Evolutionary conservation across 129 eudicot genomes (phyloP).

Genomic region (Pulicaria dysenterica): DNA sequence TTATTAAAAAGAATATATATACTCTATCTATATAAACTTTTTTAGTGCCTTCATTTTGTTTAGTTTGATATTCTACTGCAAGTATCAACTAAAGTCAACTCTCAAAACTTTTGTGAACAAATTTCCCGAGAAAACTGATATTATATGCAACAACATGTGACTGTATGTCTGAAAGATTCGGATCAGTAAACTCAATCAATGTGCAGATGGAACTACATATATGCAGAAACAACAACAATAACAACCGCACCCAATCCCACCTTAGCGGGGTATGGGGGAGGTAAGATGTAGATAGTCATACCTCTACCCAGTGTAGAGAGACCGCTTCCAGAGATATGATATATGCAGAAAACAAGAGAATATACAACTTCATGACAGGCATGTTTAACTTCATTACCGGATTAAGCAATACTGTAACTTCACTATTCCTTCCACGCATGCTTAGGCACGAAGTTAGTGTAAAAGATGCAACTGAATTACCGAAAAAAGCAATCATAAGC

Average conservation of each 20-base stretch:
- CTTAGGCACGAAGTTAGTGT: conserved; percentile 1
- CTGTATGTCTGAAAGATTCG: neutral
- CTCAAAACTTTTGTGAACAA: neutral
- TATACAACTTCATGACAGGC: neutral
- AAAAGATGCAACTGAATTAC: neutral
- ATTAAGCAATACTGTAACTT: neutral
- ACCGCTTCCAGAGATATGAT: neutral
- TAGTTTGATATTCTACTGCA: conserved; percentile 10
- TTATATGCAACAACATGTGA: conserved; percentile 11
- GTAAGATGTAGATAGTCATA: too few species aligned
- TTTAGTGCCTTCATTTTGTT: neutral
- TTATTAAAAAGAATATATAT: neutral
- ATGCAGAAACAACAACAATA: too few species aligned
- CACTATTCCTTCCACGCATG: neutral
- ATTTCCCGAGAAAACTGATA: neutral
- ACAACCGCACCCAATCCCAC: too few species aligned
- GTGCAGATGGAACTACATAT: neutral
- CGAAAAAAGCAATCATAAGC: neutral
- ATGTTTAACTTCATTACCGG: neutral
- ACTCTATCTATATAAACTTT: neutral
- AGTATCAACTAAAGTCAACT: conserved; percentile 8
- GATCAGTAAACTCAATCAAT: neutral
- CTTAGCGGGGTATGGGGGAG: too few species aligned
- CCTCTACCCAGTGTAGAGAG: too few species aligned
- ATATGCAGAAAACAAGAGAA: neutral